Percentiles rank a stretch among this genome's conserved stretches.
Evolutionary conservation across 2,329 filamentous ascomycete genomes (phyloP).

Genomic region (Ophiostoma montium): DNA sequence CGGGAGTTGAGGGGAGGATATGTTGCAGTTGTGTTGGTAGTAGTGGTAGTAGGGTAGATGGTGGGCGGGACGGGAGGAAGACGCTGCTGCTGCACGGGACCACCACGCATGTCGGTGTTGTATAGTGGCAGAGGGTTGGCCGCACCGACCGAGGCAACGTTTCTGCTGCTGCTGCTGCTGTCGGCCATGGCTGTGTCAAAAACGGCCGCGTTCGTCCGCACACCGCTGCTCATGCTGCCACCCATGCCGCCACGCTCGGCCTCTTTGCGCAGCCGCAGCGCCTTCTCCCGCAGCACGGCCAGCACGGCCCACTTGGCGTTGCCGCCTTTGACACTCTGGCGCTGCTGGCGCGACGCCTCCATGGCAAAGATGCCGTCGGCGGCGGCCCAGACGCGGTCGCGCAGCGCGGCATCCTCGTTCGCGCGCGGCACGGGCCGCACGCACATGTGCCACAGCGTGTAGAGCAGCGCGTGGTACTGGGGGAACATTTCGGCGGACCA

Average conservation of each 20-base stretch:
- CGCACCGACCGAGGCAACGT: not conserved
- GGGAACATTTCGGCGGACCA: conserved; percentile 27
- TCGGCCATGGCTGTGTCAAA: not conserved
- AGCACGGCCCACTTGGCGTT: conserved; percentile 21
- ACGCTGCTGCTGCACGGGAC: not conserved
- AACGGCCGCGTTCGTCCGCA: no score
- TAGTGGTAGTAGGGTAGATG: not conserved
- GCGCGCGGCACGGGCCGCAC: conserved; percentile 19
- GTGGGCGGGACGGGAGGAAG: not conserved
- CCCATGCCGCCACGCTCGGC: not conserved
- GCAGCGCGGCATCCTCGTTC: conserved; percentile 4
- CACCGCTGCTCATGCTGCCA: no score
- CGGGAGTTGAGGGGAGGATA: not conserved
- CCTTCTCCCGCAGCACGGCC: conserved; percentile 19
- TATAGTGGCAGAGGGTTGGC: not conserved
- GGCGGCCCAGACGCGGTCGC: conserved; percentile 21
- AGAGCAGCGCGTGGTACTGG: conserved; percentile 29
- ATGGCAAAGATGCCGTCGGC: conserved; percentile 14
- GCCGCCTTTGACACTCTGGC: conserved; percentile 2
- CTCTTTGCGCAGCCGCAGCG: conserved; percentile 12
- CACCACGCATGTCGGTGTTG: not conserved
- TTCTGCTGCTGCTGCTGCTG: no score
- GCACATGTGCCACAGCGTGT: conserved; percentile 29
- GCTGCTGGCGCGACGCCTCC: conserved; percentile 7
- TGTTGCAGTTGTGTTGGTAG: not conserved